Conservation (phyloP, 495 filamentous ascomycete genomes). For the Staphylotrichum tortipilum region DNA sequence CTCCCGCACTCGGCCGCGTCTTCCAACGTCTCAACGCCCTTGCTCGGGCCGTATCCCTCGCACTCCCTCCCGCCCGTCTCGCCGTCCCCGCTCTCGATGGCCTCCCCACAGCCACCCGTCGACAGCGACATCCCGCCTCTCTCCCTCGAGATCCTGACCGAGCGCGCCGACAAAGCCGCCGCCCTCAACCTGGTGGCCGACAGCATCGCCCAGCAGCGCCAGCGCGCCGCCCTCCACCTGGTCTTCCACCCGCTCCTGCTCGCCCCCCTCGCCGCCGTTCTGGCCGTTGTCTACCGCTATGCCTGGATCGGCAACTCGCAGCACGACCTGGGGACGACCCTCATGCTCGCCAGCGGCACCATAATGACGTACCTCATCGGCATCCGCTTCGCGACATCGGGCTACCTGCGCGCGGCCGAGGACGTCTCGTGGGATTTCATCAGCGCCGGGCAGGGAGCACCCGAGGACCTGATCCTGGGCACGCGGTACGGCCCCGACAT, state of each 20-base stretch:
- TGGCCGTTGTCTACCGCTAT: slow-evolving; percentile 30
- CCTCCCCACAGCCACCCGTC: slow-evolving; percentile 18
- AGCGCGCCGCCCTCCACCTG: slow-evolving; percentile 28
- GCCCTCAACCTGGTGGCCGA: slow-evolving; percentile 38
- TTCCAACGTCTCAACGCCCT: slow-evolving; percentile 32
- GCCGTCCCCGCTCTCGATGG: not conserved
- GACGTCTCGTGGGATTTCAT: slow-evolving; percentile 30
- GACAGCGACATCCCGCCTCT: slow-evolving; percentile 33
- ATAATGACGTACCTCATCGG: slow-evolving; percentile 33
- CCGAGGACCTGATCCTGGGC: slow-evolving; percentile 36
- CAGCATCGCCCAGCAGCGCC: slow-evolving; percentile 40
- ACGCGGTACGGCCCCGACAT: slow-evolving; percentile 33
- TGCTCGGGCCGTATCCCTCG: slow-evolving; percentile 30
- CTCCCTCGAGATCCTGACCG: slow-evolving; percentile 28
- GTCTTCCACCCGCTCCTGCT: slow-evolving; percentile 36
- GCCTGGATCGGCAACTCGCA: slow-evolving; percentile 16
- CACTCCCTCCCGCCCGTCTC: slow-evolving; percentile 1
- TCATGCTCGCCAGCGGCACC: slow-evolving; percentile 28
- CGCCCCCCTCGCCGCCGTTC: slow-evolving; percentile 16
- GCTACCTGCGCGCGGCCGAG: slow-evolving; percentile 34
- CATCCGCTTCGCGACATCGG: slow-evolving; percentile 34
- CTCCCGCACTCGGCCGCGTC: slow-evolving; percentile 40
- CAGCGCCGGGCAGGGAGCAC: slow-evolving; percentile 17
- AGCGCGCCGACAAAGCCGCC: slow-evolving; percentile 31
- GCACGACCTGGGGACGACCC: slow-evolving; percentile 26